Evolutionary conservation across 805 yeast species (phyloP).

Genomic region (Myxozyma kluyveri): DNA sequence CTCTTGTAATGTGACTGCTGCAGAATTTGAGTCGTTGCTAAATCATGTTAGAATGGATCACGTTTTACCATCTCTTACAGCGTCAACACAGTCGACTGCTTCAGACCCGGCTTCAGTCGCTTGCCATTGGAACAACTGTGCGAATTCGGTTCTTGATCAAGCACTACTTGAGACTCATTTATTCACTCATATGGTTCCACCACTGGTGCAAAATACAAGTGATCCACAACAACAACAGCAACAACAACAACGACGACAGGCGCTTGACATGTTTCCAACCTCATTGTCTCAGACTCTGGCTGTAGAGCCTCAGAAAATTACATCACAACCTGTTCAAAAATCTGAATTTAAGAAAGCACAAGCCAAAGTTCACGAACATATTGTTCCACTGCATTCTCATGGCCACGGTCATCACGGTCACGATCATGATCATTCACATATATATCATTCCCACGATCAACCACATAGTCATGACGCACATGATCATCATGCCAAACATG

Average conservation of each 20-base stretch:
- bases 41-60: constrained; percentile 34
- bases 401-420: constrained; percentile 1
- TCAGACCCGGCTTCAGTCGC: neutral
- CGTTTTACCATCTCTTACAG: constrained; percentile 9
- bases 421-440: neutral
- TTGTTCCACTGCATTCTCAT: constrained; percentile 1
- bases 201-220: too few species aligned
- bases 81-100: neutral
- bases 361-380: neutral
- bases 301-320: neutral
- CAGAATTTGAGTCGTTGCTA: constrained; percentile 34
- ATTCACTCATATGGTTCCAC: neutral
- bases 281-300: too few species aligned
- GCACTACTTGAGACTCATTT: constrained; percentile 26
- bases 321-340: neutral
- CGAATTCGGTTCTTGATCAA: constrained; percentile 13
- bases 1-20: constrained; percentile 38
- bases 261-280: too few species aligned
- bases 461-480: constrained; percentile 2
- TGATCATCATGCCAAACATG: neutral
- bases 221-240: neutral
- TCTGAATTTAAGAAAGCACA: neutral
- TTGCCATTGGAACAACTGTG: constrained; percentile 31
- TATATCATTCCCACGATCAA: neutral
- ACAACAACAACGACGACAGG: neutral